Base-by-base conservation (phyloP, 306 rosid species). In the Spatholobus suberectus region DNA sequence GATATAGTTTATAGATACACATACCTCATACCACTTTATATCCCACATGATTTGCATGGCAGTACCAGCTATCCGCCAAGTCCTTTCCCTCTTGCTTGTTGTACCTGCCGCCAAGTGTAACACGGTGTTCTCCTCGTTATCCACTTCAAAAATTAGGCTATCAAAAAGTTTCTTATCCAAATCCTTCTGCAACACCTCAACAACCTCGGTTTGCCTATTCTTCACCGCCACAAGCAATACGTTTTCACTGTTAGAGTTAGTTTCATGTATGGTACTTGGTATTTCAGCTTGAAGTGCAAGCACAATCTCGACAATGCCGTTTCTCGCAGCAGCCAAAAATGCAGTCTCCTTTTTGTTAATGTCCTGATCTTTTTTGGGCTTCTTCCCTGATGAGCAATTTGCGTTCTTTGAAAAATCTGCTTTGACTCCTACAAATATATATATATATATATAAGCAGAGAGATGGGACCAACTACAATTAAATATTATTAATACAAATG, bases 41-140 rank as follows among this genome's bases (percentile, higher is more conserved):
- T 87, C 88, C 90, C 83, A 85, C 62, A 78, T 67, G 83, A 87
- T 73, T 70, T 87, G 88, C 78, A 85, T 26, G 58, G 91, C 89
- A 3, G 54, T 23, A 5, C 90, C 89, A 14, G 79, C 71, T 20
- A 79, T 72, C 15, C 12, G 68, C 91, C 91, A 82, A 32, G 58
- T 46, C 24, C 70, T 76, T 29, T 74, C 57, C 1, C 0, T 32
- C 21, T 41, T 17, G 0, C 0, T 1, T 13, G 27, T 0, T 11
- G 65, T 4, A 38, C 11, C 41, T 21, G 89, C 89, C 4, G 85
- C 87, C 1, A 83, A 66, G 9, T 83, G 89, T 34, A 83, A 58
- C 9, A 81, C 76, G 1, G 82, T 86, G n/a, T 86, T 86, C 14
- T 62, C 87, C 0, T 32, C 1, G 1, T 17, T 8, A 55, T 86